These are phyloP conservation scores for Geosiphon pyriformis DNA, from an alignment of 192 early-diverging fungal species.

Conservation along the genomic window DNA sequence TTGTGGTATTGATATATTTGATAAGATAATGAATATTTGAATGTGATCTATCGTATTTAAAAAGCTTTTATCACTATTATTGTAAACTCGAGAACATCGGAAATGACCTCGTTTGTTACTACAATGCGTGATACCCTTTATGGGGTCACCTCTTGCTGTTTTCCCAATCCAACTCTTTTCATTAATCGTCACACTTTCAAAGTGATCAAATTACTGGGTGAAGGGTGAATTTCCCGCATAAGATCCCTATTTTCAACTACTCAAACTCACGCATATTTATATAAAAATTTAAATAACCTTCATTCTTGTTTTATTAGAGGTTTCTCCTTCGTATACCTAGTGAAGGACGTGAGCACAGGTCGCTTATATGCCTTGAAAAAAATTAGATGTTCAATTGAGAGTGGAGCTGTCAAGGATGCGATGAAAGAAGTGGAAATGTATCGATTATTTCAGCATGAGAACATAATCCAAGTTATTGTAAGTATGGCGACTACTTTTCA, in stretches of 20 bases:
- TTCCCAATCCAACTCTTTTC: constrained; percentile 45
- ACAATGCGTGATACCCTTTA: constrained; percentile 36
- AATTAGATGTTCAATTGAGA: constrained; percentile 57
- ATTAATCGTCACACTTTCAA: constrained; percentile 56
- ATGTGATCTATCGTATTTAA: too few relatives aligned
- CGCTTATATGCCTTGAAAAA: constrained; percentile 61
- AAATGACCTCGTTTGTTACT: constrained; percentile 30
- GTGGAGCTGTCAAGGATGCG: constrained; percentile 54
- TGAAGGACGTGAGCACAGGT: constrained; percentile 43
- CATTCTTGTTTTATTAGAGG: too few relatives aligned
- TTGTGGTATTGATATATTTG: too few relatives aligned
- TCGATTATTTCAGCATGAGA: constrained; percentile 54
- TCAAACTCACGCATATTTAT: neutral
- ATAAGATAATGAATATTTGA: too few relatives aligned
- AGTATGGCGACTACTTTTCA: constrained; percentile 6
- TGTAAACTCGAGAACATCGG: neutral
- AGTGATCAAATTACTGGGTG: constrained; percentile 56
- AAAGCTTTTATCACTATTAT: neutral
- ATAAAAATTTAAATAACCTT: too few relatives aligned
- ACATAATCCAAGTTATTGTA: constrained; percentile 60
- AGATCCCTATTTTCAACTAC: neutral
- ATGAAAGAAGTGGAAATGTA: constrained; percentile 67
- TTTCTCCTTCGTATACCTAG: constrained; percentile 65
- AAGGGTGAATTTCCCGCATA: constrained; percentile 43
- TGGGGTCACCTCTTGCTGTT: constrained; percentile 38